Conservation (phyloP, 2,329 filamentous ascomycete species). For the Pseudogymnoascus sp. region DNA sequence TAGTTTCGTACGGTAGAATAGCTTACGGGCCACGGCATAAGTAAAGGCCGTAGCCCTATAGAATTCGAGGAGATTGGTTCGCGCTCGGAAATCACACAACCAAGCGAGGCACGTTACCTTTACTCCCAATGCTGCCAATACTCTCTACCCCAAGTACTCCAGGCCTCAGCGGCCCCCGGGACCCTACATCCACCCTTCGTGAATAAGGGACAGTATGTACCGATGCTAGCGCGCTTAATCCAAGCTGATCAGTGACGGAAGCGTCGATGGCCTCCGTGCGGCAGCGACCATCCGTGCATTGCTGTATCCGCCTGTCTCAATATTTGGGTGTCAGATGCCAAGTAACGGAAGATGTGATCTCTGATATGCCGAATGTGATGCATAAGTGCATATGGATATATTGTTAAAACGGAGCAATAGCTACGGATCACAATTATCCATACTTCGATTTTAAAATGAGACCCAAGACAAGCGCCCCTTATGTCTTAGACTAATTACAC, state of each 20-base stretch:
- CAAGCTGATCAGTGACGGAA: not conserved
- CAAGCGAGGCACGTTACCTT: not conserved
- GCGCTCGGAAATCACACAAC: no score
- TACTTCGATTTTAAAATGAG: not conserved
- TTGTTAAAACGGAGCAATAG: not conserved
- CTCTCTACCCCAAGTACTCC: not conserved
- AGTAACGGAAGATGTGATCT: not conserved
- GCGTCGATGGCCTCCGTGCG: not conserved
- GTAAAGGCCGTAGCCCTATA: no score
- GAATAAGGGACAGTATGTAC: not conserved
- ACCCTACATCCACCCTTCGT: not conserved
- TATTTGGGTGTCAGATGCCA: not conserved
- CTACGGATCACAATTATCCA: not conserved
- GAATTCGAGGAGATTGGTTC: no score
- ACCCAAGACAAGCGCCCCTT: not conserved
- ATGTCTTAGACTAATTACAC: not conserved
- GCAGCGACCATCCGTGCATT: not conserved
- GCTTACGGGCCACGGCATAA: no score
- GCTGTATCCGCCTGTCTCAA: not conserved
- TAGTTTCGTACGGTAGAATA: no score
- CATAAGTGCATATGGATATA: not conserved
- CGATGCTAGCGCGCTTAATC: not conserved
- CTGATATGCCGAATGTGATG: not conserved
- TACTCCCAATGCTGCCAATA: not conserved
- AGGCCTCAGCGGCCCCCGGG: not conserved